A percentile compares a stretch with the other conserved stretches of the same genome.
phyloP scores from a whole-genome alignment of 2,329 filamentous ascomycete species.

The Bipolaris sorokiniana region DNA sequence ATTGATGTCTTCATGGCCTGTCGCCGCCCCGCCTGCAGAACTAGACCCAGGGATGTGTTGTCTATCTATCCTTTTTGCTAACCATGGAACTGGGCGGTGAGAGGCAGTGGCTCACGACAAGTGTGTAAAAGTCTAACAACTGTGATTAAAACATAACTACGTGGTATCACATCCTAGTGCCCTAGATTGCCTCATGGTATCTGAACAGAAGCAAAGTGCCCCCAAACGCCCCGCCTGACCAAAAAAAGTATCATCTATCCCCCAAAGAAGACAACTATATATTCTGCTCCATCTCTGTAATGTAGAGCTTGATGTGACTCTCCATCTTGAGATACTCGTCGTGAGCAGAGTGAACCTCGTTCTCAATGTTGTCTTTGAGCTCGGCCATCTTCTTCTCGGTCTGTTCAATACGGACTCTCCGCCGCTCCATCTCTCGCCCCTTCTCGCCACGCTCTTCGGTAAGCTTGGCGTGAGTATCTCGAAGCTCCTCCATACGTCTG shows the following conservation, averaged over 20 bases:
- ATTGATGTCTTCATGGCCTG: not conserved
- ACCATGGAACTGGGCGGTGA: slow-evolving; percentile 1
- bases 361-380: slow-evolving; percentile 96
- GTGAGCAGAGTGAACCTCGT: slow-evolving; percentile 85
- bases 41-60: slow-evolving; percentile 1
- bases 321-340: slow-evolving; percentile 98
- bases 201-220: not conserved
- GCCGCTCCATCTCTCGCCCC: slow-evolving; percentile 87
- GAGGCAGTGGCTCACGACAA: not conserved
- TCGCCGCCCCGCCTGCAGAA: not conserved
- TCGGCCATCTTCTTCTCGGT: slow-evolving; percentile 99
- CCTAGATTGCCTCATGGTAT: slow-evolving; percentile 7
- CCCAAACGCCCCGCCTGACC: slow-evolving; percentile 12
- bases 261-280: slow-evolving; percentile 25
- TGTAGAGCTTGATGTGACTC: slow-evolving; percentile 94
- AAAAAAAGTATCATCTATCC: not conserved
- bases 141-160: slow-evolving; percentile 6
- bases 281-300: slow-evolving; percentile 97
- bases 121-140: not conserved
- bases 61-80: not conserved
- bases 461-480: slow-evolving; percentile 77
- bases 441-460: slow-evolving; percentile 86
- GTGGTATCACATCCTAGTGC: slow-evolving; percentile 12
- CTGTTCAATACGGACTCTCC: slow-evolving; percentile 93
- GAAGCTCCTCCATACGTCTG: slow-evolving; percentile 87